Evolutionary conservation across 768 basidiomycete genomes (phyloP).

Genomic region (Suillus brevipes): DNA sequence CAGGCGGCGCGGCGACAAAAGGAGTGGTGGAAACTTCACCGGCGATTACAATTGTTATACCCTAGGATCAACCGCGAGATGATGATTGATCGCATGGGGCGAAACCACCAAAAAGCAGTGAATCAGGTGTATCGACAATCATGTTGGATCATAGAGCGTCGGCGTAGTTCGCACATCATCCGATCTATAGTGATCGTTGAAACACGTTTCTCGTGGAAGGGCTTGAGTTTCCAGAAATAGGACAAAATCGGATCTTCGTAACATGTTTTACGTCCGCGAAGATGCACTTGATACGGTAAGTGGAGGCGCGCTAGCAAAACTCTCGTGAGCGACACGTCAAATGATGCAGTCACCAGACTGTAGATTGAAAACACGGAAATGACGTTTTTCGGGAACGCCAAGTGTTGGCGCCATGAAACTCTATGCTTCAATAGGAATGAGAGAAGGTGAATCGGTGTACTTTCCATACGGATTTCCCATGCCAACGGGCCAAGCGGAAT

Average conservation of each 20-base stretch:
- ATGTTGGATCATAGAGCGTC: background rate
- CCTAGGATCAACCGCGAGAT: background rate
- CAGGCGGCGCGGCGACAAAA: background rate
- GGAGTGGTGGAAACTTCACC: background rate
- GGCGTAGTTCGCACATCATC: background rate
- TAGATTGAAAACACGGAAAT: background rate
- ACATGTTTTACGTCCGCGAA: slow-evolving; percentile 7
- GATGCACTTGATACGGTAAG: background rate
- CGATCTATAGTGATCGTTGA: background rate
- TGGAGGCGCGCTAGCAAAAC: background rate
- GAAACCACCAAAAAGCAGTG: background rate
- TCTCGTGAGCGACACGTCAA: slow-evolving; percentile 2
- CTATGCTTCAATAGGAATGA: background rate
- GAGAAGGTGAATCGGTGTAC: background rate
- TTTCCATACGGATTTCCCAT: background rate
- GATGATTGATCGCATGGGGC: background rate
- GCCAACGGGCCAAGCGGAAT: background rate
- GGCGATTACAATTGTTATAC: background rate
- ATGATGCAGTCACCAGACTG: background rate
- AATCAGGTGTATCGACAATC: background rate
- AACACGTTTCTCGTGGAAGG: background rate
- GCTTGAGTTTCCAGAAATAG: background rate
- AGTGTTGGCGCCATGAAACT: background rate
- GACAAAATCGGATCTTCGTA: background rate
- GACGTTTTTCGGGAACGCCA: background rate